Evolutionary conservation across 2,329 filamentous ascomycete species (phyloP).

Genomic region (Diaporthe aspalathi): DNA sequence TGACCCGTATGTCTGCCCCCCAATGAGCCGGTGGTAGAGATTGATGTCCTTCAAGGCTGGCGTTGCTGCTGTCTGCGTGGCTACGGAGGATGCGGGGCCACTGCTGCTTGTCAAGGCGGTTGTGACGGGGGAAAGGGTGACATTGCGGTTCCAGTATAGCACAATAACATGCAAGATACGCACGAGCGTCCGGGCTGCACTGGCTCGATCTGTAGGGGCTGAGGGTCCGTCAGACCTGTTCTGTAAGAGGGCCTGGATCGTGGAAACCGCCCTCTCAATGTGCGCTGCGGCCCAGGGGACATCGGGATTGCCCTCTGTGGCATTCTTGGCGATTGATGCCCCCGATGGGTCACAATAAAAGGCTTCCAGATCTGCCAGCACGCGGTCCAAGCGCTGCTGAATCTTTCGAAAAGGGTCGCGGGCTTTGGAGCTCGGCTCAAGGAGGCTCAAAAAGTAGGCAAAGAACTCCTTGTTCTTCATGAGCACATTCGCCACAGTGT

Average conservation of each 20-base stretch:
- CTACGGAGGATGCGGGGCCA: no score
- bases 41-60: conserved; percentile 56
- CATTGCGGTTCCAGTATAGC: conserved; percentile 38
- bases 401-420: conserved; percentile 62
- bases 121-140: neutral
- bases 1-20: conserved; percentile 52
- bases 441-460: conserved; percentile 61
- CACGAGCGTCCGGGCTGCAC: conserved; percentile 60
- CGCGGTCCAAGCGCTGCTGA: conserved; percentile 58
- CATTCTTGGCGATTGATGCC: conserved; percentile 19
- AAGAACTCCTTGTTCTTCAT: conserved; percentile 66
- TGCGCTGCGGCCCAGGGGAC: conserved; percentile 63
- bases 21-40: conserved; percentile 61
- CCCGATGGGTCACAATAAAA: conserved; percentile 42
- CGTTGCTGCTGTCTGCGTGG: conserved; percentile 33
- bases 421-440: conserved; percentile 57
- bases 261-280: conserved; percentile 54
- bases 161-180: conserved; percentile 60
- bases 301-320: conserved; percentile 50
- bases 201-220: conserved; percentile 52
- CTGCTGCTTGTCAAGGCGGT: neutral
- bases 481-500: conserved; percentile 65
- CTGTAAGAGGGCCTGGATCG: conserved; percentile 57
- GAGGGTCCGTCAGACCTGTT: conserved; percentile 52
- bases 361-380: conserved; percentile 57